Percentiles rank a stretch among this genome's conserved stretches.
Conservation (phyloP, 192 early-diverging fungal species). For the Allomyces javanicus region DNA sequence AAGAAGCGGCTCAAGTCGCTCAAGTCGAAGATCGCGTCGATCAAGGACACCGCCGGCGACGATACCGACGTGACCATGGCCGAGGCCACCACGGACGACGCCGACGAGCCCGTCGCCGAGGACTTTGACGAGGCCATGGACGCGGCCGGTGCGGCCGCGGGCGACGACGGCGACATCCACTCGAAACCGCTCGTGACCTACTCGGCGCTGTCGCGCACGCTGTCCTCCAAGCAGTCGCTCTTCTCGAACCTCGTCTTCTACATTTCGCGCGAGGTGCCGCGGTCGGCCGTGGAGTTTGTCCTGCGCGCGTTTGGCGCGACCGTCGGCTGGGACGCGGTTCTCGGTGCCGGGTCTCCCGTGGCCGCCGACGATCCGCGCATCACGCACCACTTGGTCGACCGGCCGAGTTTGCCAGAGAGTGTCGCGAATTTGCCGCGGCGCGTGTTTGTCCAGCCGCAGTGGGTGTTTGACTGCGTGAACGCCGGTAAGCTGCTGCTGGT, state of each 20-base stretch:
- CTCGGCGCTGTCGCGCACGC: constrained; percentile 8
- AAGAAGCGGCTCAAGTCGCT: constrained; percentile 24
- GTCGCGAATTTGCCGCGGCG: constrained; percentile 30
- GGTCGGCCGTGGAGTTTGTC: constrained; percentile 78
- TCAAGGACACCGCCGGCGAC: constrained; percentile 18
- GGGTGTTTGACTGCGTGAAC: constrained; percentile 89
- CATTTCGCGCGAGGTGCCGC: constrained; percentile 85
- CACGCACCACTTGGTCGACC: constrained; percentile 75
- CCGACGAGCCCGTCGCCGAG: constrained; percentile 2
- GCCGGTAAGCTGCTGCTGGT: constrained; percentile 47
- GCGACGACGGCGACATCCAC: constrained; percentile 8
- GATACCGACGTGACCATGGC: constrained; percentile 7
- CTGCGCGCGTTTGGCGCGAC: constrained; percentile 74
- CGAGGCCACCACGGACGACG: constrained; percentile 10
- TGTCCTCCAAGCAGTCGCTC: constrained; percentile 32
- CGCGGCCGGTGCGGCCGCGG: constrained; percentile 14
- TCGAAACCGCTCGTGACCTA: constrained; percentile 5
- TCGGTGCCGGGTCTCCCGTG: constrained; percentile 60
- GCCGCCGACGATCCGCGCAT: constrained; percentile 61
- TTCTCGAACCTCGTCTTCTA: constrained; percentile 51
- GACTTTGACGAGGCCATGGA: constrained; percentile 19
- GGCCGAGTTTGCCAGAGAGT: constrained; percentile 43
- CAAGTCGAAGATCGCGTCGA: constrained; percentile 17
- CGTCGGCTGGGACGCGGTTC: constrained; percentile 67
- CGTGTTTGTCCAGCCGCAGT: constrained; percentile 90